Conservation (phyloP, 225 moss, liverwort and hornwort species). For the Pseudoscleropodium purum region DNA sequence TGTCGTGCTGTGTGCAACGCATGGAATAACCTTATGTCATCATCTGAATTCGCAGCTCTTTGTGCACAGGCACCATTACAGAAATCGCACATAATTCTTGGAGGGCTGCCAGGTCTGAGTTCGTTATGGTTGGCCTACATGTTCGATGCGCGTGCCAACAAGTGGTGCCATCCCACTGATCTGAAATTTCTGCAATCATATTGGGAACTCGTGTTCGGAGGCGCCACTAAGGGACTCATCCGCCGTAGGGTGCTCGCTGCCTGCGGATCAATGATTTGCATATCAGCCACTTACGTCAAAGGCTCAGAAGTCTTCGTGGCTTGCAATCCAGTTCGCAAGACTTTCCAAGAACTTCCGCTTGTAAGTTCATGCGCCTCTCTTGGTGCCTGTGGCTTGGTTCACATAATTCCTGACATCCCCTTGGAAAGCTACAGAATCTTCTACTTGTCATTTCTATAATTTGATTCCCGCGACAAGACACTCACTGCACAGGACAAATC, state of each 20-base stretch:
- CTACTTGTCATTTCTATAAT: conserved; percentile 12
- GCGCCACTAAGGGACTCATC: not conserved
- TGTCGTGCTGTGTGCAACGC: conserved; percentile 16
- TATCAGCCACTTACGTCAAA: too few species aligned
- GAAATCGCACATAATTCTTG: conserved; percentile 11
- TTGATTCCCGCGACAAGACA: not conserved
- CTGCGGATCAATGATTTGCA: conserved; percentile 8
- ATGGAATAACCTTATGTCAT: conserved; percentile 23
- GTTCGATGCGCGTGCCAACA: conserved; percentile 2
- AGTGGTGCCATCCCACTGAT: conserved; percentile 23
- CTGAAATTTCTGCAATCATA: conserved; percentile 6
- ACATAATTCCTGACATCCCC: not conserved
- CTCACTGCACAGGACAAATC: not conserved
- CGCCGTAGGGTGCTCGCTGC: conserved; percentile 9
- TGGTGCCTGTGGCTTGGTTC: not conserved
- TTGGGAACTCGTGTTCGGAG: not conserved
- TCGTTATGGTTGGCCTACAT: conserved; percentile 15
- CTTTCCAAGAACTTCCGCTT: conserved; percentile 9
- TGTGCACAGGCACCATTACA: not conserved
- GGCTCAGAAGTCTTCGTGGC: conserved; percentile 8
- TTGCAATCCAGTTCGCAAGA: conserved; percentile 19
- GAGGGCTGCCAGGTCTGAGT: conserved; percentile 18
- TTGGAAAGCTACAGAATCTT: conserved; percentile 5
- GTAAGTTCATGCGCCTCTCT: not conserved
- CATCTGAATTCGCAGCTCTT: conserved; percentile 2